Conservation (phyloP, 2,329 filamentous ascomycete species). For the Blumeria hordei region DNA sequence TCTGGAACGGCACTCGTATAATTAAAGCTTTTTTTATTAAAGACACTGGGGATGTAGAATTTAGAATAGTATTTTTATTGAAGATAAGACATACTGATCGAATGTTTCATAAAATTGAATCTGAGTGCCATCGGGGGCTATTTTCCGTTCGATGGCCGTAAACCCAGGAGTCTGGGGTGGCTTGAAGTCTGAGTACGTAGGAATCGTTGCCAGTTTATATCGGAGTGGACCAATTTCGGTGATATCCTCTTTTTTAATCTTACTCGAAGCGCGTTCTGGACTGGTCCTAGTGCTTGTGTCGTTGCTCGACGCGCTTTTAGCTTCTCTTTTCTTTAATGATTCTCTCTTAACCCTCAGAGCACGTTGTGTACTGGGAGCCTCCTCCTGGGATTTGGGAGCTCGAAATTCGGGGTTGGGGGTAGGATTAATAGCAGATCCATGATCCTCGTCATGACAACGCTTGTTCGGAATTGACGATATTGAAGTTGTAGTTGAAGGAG, state of each 20-base stretch:
- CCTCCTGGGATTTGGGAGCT: slow-evolving; percentile 17
- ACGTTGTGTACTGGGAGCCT: slow-evolving; percentile 11
- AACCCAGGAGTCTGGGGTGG: slow-evolving; percentile 31
- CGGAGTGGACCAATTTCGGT: slow-evolving; percentile 25
- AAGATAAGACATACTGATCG: slow-evolving; percentile 28
- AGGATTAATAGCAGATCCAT: slow-evolving; percentile 46
- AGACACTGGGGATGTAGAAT: slow-evolving; percentile 20
- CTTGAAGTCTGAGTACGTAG: slow-evolving; percentile 37
- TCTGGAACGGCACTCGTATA: slow-evolving; percentile 85
- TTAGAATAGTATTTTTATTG: not conserved
- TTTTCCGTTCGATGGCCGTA: slow-evolving; percentile 28
- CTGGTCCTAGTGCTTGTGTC: slow-evolving; percentile 28
- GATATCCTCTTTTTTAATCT: slow-evolving; percentile 16
- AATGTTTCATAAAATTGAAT: slow-evolving; percentile 37
- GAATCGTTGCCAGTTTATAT: slow-evolving; percentile 35
- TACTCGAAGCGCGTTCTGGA: slow-evolving; percentile 26
- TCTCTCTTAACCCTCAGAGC: slow-evolving; percentile 35
- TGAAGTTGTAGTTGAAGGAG: slow-evolving; percentile 2
- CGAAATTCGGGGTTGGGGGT: slow-evolving; percentile 46
- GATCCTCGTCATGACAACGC: slow-evolving; percentile 41
- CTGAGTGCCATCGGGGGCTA: slow-evolving; percentile 23
- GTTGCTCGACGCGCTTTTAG: slow-evolving; percentile 22
- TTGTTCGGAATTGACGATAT: slow-evolving; percentile 33
- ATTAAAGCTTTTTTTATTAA: slow-evolving; percentile 51
- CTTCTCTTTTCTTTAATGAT: slow-evolving; percentile 41